Percentiles rank a stretch among this genome's conserved stretches.
phyloP scores from a whole-genome alignment of 441 rosid species.

The Erodium texanum region DNA sequence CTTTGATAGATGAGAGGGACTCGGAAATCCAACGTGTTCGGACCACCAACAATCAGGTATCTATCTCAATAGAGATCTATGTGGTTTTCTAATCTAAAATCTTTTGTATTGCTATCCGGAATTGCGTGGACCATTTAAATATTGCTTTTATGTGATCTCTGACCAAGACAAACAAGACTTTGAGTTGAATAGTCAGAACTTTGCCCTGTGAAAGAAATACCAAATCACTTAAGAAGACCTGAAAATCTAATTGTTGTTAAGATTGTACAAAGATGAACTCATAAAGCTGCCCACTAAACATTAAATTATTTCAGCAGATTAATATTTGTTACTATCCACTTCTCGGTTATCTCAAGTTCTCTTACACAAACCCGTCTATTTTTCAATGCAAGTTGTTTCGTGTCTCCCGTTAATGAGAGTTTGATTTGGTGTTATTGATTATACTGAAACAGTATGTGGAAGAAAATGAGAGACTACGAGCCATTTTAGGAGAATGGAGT shows the following conservation, averaged over 20 bases:
- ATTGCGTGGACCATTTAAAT: neutral
- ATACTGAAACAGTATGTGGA: too few relatives aligned
- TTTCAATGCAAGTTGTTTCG: neutral
- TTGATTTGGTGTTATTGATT: too few relatives aligned
- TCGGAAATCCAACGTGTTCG: constrained; percentile 73
- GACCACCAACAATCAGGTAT: constrained; percentile 74
- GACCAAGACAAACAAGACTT: neutral
- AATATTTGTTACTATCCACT: neutral
- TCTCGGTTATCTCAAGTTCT: neutral
- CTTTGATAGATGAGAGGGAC: constrained; percentile 82
- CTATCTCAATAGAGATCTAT: constrained; percentile 14
- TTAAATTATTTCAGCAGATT: neutral
- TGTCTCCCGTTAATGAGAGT: neutral
- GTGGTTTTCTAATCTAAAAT: neutral
- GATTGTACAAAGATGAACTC: neutral
- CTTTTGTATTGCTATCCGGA: neutral
- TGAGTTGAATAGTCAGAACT: neutral
- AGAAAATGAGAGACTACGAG: too few relatives aligned
- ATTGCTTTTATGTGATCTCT: neutral
- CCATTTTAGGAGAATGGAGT: too few relatives aligned
- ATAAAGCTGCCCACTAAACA: neutral
- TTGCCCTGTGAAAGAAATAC: neutral
- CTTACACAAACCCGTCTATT: neutral
- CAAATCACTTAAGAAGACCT: neutral
- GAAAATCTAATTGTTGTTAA: neutral